Evolutionary conservation across 139 green algal genomes (phyloP).

Genomic region (Pedinophyceae sp.): DNA sequence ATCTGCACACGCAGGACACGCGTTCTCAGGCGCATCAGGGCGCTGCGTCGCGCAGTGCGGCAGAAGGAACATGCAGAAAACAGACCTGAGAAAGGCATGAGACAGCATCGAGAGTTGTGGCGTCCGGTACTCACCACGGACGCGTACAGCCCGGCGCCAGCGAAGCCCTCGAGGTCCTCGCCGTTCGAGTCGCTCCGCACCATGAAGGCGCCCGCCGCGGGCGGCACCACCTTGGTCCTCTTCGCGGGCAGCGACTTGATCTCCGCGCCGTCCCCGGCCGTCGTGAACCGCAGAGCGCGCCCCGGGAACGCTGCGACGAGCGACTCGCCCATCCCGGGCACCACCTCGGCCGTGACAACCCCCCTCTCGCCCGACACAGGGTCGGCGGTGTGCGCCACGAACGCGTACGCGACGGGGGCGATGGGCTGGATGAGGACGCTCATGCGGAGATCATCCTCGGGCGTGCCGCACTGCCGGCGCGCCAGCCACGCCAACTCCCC

Average conservation of each 20-base stretch:
- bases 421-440: conserved; percentile 53
- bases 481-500: conserved; percentile 45
- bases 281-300: conserved; percentile 40
- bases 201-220: too few species aligned
- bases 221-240: too few species aligned
- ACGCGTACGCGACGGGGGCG: conserved; percentile 65
- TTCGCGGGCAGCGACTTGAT: too few species aligned
- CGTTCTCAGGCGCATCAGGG: too few species aligned
- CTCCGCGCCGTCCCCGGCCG: too few species aligned
- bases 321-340: conserved; percentile 66
- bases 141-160: conserved; percentile 63
- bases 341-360: conserved; percentile 55
- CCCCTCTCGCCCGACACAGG: conserved; percentile 40
- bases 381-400: conserved; percentile 81
- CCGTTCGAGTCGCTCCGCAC: conserved; percentile 91
- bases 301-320: conserved; percentile 70
- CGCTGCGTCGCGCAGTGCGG: too few species aligned
- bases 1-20: too few species aligned
- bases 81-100: too few species aligned
- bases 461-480: conserved; percentile 27
- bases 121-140: too few species aligned
- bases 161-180: conserved; percentile 88
- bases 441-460: conserved; percentile 63
- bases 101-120: too few species aligned
- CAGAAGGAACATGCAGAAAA: too few species aligned